Base-by-base conservation (phyloP, 768 basidiomycete genomes). In the Coprinellus aureogranulatus region DNA sequence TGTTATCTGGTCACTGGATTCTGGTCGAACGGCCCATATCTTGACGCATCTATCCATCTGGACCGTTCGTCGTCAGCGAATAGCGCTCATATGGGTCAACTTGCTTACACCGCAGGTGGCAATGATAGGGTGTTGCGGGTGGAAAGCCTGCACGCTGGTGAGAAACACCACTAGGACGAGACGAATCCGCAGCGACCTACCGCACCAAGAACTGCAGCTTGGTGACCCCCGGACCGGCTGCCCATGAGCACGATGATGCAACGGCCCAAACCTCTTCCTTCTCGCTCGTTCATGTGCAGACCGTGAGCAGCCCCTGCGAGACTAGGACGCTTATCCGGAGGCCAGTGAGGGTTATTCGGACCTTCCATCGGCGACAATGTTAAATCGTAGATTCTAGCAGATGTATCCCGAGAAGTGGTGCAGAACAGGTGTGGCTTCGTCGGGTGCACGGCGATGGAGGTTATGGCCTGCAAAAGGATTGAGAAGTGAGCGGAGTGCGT, bases 1-100 rank as follows among this genome's bases (percentile, higher is more conserved):
- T 48, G 75, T 72, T 50, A 85, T 71, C 10, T 58, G 59, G n/a
- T 75, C 68, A 20, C 73, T 66, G 31, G 69, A 72, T 2, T 47
- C 46, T 12, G 68, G 70, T 25, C 81, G 78, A 20, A 87, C 69
- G 46, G 77, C 73, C 90, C 90, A 92, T 5, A 92, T 89, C 69
- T 91, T 91, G 31, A 90, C 81, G 2, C 77, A 72, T 57, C 88
- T 81, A 61, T 92, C 90, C 61, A 90, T 75, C 90, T 92, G 53
- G 14, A 55, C 5, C 31, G 16, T 39, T 2, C 53, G 57, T 26
- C 9, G 34, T 53, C 9, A 55, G 55, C 27, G 20, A 55, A 20
- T 55, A 47, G 27, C 25, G 14, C 41, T 40, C 9, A 62, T 53
- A 61, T 30, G 41, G 27, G 44, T 11, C 6, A 45, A 72, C 85